Base-by-base conservation (phyloP, 2,329 filamentous ascomycete genomes). In the Chrysoporthe cubensis region DNA sequence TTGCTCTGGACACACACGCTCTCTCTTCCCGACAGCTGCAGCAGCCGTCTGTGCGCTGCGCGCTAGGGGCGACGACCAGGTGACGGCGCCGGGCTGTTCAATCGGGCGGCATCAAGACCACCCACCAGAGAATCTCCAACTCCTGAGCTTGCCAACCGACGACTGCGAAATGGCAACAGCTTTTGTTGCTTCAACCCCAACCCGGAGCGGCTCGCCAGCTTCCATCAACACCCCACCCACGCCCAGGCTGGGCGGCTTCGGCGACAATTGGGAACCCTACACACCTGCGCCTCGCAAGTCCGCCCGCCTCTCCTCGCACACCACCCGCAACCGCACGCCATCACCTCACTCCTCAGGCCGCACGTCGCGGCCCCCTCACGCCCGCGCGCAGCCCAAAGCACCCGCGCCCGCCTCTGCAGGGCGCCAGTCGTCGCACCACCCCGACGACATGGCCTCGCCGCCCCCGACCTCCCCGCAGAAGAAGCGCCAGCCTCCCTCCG, bases 201-300 rank as follows among this genome's bases (percentile, higher is more conserved):
- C 89, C 62, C 88, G 54, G 14, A 42, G 87, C 71, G 82, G 86
- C 44, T 70, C 68, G 6, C 68, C 68, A 48, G 78, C 81, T 54
- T 80, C 81, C 71, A 79, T 91, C 70, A 87, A 83, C 76, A 92
- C 90, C 61, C 91, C 91, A 69, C 86, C 87, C 52, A 89, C 91
- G 66, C 91, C 91, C 60, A 86, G 85, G 68, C 85, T 88, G 75
- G 91, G 91, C 50, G 91, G 91, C 48, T 88, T 84, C 74, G 82
- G 84, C 72, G 91, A 94, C 78, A 80, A 83, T 71, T 94, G 90
- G 83, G 86, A 92, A 74, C 91, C 91, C 57, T 94, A 89, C 75
- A 88, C 89, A 69, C 89, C 90, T 34, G 68, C 63, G 16, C 63
- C 66, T 65, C 87, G 90, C 77, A 90, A 91, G 74, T 91, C 89